Evolutionary conservation across 2,329 filamentous ascomycete genomes (phyloP).

Genomic region (Coleophoma cylindrospora): DNA sequence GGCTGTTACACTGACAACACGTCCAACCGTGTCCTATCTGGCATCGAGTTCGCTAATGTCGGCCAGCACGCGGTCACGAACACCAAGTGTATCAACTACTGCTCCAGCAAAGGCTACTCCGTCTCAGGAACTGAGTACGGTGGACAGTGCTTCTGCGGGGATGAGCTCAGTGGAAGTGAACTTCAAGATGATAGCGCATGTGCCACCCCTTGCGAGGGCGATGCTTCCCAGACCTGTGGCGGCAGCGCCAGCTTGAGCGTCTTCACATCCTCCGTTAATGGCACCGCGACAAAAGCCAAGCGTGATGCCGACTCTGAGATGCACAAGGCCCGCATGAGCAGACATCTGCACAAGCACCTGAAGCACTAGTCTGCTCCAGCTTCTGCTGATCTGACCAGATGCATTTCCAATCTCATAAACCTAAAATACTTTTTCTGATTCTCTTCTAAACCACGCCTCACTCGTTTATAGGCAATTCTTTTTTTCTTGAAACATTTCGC

Average conservation of each 20-base stretch:
- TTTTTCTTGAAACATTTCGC: no score
- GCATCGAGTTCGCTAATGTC: slow-evolving; percentile 34
- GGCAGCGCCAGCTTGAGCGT: slow-evolving; percentile 40
- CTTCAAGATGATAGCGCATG: slow-evolving; percentile 41
- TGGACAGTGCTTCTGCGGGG: slow-evolving; percentile 43
- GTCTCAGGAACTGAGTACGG: slow-evolving; percentile 45
- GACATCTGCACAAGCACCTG: background rate
- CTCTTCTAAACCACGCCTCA: no score
- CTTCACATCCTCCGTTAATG: slow-evolving; percentile 32
- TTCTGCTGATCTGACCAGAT: no score
- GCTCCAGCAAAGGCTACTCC: slow-evolving; percentile 36
- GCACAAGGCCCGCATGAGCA: background rate
- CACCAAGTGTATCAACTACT: slow-evolving; percentile 43
- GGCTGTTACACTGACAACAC: slow-evolving; percentile 38
- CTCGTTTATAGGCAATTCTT: no score
- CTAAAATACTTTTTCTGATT: no score
- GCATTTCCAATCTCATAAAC: no score
- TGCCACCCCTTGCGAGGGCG: slow-evolving; percentile 43
- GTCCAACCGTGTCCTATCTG: slow-evolving; percentile 31
- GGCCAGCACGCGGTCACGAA: slow-evolving; percentile 33
- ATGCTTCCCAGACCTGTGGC: slow-evolving; percentile 43
- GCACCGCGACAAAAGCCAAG: background rate
- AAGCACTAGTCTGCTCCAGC: no score
- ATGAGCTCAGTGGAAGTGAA: slow-evolving; percentile 31
- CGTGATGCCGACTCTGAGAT: background rate